Conservation (phyloP, 306 rosid genomes). For the Trifolium pratense region DNA sequence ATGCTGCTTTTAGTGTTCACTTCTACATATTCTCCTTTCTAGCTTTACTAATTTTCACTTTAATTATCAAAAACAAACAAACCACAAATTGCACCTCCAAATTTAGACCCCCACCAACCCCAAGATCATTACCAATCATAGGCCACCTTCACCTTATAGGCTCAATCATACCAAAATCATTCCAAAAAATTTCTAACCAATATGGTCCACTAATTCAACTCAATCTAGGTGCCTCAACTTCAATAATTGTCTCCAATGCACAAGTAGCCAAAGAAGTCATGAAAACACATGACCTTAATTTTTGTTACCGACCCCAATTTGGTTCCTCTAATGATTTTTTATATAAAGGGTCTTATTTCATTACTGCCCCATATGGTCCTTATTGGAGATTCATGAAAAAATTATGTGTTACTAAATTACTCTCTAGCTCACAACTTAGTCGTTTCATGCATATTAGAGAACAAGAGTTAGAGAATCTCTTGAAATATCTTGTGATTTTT, state of each 20-base stretch:
- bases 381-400: slow-evolving; percentile 76
- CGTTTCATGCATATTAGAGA: slow-evolving; percentile 42
- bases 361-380: slow-evolving; percentile 59
- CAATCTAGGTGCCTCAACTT: slow-evolving; percentile 59
- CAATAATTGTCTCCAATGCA: slow-evolving; percentile 58
- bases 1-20: background rate
- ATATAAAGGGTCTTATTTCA: slow-evolving; percentile 54
- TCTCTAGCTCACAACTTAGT: slow-evolving; percentile 50
- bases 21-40: slow-evolving; percentile 29
- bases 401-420: slow-evolving; percentile 55
- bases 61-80: slow-evolving; percentile 4
- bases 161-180: slow-evolving; percentile 58
- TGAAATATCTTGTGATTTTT: slow-evolving; percentile 41
- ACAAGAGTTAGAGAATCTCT: slow-evolving; percentile 46
- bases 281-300: slow-evolving; percentile 61
- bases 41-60: slow-evolving; percentile 27
- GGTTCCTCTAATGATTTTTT: slow-evolving; percentile 53
- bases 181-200: slow-evolving; percentile 52
- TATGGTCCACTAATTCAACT: slow-evolving; percentile 67
- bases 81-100: slow-evolving; percentile 23
- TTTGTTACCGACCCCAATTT: slow-evolving; percentile 54
- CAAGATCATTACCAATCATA: slow-evolving; percentile 54
- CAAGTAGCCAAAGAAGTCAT: slow-evolving; percentile 56
- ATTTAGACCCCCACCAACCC: slow-evolving; percentile 47
- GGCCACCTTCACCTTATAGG: slow-evolving; percentile 62